Evolutionary conservation across 2,329 filamentous ascomycete genomes (phyloP), one percentile per base, ranked within the genome.

Genomic region (Cladorrhinum sp.): DNA sequence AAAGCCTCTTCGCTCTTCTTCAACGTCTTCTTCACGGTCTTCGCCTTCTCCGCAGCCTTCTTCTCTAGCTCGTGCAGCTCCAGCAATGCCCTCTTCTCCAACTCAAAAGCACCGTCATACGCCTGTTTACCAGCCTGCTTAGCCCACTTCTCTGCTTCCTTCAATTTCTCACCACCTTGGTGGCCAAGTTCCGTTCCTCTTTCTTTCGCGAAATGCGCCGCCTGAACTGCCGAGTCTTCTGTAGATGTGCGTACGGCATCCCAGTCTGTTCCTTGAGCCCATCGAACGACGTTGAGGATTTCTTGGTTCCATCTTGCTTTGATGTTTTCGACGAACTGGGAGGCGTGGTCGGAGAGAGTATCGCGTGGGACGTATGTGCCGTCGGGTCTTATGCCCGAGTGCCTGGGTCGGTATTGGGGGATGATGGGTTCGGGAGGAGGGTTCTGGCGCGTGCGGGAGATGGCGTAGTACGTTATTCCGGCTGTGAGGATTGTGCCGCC

Each of bases 221-320:
- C 72, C 29, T 74, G 72, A 12, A 5, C 18, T 18, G 36, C 36
- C 36, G 36, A 41, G 13, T 76, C 76, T 72, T 88, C 86, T 65
- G 85, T 76, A 78, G 64, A 88, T 83, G 57, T 86, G 25, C 25
- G 81, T 57, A 87, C 80, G 56, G 80, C 80, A 53, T 78, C 75
- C 88, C 87, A 91, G 72, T 89, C 84, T 62, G 82, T 85, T 32
- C 76, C 80, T 74, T 92, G 85, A 59, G 85, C 82, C 81, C 85
- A 88, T 61, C 79, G 80, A 58, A 89, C 87, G 55, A 87, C 81
- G 62, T 80, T 79, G 72, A 88, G 83, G 36, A 93, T 75, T 74
- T 93, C 90, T 55, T 81, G 75, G 73, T 95, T 93, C 90, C 90
- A 93, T 62, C 84, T 79, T 69, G 90, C 87, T 78, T 93, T 93